A percentile compares a stretch with the other conserved stretches of the same genome.
phyloP scores from a whole-genome alignment of 495 filamentous ascomycete species.

The Aspergillus sparsus region DNA sequence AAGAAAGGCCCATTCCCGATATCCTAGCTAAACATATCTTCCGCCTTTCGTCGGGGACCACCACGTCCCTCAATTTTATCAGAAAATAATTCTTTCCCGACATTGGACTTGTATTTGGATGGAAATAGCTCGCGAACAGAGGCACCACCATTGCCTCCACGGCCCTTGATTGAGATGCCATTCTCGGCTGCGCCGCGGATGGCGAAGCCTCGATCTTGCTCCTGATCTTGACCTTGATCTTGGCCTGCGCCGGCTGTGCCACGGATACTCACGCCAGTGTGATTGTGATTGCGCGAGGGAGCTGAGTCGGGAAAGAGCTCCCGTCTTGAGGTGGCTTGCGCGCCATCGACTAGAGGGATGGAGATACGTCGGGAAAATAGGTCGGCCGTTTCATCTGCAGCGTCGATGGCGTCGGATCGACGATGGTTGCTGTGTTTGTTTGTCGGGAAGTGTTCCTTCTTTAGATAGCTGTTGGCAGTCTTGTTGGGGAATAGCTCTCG shows the following conservation, averaged over 20 bases:
- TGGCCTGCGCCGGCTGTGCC: constrained; percentile 46
- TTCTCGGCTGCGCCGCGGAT: constrained; percentile 61
- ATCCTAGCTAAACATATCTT: constrained; percentile 53
- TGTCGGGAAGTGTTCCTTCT: constrained; percentile 69
- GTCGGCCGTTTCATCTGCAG: constrained; percentile 61
- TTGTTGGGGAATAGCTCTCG: constrained; percentile 55
- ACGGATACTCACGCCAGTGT: constrained; percentile 58
- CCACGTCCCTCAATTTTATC: constrained; percentile 54
- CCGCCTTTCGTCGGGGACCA: constrained; percentile 48
- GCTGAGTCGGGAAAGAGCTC: constrained; percentile 42
- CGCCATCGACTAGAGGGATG: constrained; percentile 53
- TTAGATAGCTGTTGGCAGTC: constrained; percentile 44
- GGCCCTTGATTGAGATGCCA: constrained; percentile 50
- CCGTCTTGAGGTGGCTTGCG: constrained; percentile 30
- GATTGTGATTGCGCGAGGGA: constrained; percentile 16
- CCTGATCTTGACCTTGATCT: no score
- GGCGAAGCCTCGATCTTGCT: constrained; percentile 56
- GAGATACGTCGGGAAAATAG: constrained; percentile 55
- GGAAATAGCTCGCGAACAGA: constrained; percentile 73
- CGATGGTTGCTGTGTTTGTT: constrained; percentile 63
- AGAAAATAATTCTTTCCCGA: constrained; percentile 71
- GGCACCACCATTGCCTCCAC: constrained; percentile 37
- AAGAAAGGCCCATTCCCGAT: constrained; percentile 4
- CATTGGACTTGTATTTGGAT: constrained; percentile 60
- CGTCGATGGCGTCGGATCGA: constrained; percentile 65